Evolutionary conservation across 176 grass and related monocot genomes (phyloP).

Genomic region (Triticum monococcum): DNA sequence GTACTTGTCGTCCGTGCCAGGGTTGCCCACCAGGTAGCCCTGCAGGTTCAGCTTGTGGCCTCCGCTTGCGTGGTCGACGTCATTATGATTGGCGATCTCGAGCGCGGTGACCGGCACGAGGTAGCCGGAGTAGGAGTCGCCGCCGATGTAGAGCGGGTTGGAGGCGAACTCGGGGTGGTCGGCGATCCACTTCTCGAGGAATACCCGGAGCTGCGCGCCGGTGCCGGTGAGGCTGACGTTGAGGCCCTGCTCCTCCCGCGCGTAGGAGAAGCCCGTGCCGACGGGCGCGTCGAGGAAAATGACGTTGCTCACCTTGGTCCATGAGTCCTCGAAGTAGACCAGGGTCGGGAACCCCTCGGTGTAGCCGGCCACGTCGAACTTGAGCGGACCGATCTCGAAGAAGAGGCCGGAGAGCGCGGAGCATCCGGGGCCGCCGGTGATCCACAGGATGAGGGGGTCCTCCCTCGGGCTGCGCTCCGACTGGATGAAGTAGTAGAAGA

Average conservation of each 20-base stretch:
- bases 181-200: conserved; percentile 59
- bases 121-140: conserved; percentile 1
- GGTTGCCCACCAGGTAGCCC: conserved; percentile 73
- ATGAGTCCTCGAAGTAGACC: conserved; percentile 53
- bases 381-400: conserved; percentile 67
- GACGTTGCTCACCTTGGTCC: conserved; percentile 69
- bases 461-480: conserved; percentile 46
- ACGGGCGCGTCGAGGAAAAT: conserved; percentile 84
- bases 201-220: conserved; percentile 34
- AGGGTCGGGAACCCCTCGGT: conserved; percentile 53
- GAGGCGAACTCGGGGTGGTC: conserved; percentile 60
- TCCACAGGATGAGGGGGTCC: conserved; percentile 63
- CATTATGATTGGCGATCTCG: conserved; percentile 34
- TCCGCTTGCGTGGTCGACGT: neutral
- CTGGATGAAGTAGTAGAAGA: conserved; percentile 78
- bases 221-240: conserved; percentile 42
- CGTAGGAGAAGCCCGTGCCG: conserved; percentile 73
- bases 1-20: conserved; percentile 33
- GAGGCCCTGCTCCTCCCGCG: conserved; percentile 35
- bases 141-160: conserved; percentile 75
- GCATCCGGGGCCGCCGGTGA: conserved; percentile 67
- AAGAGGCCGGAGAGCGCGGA: conserved; percentile 54
- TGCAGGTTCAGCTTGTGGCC: conserved; percentile 3
- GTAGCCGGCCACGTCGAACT: conserved; percentile 66
- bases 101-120: conserved; percentile 46